Evolutionary conservation across 2,329 filamentous ascomycete species (phyloP), one percentile per base, ranked within the genome.

Genomic region (Hypoxylon sp.): DNA sequence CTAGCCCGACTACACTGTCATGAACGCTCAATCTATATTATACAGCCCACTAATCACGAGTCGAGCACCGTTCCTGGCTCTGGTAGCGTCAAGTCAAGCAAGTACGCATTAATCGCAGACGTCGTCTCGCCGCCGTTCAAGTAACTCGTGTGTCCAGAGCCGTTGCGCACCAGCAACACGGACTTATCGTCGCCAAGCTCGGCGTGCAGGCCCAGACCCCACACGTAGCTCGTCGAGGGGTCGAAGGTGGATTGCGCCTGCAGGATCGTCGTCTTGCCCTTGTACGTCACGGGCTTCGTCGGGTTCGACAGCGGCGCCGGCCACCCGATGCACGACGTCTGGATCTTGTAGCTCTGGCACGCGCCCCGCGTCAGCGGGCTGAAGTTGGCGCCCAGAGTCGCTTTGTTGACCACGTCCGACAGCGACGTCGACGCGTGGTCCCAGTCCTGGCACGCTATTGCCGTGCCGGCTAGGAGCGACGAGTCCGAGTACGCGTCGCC

Each of bases 281-380:
- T 69, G 43, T 77, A 73, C 19, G 30, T 10, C 3, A 75, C 48
- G 17, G 72, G 72, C 59, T 69, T 71, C 2, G 77, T 79, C 9
- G 78, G 79, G 68, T 82, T 82, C 5, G 71, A 74, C 11, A 77
- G 49, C 1, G 75, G 60, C 3, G 77, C 72, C 0, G 80, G 80
- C 81, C 82, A 84, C 1, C 79, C 79, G 23, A 82, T 73, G 68
- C 82, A 85, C 4, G 72, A 60, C 0, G 76, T 73, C 66, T 81
- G 79, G 46, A 77, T 67, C 23, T 66, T 74, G 72, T 77, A 83
- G 41, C 71, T 76, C 56, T 81, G 78, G 53, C 69, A 74, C 25
- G 75, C 75, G 32, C 79, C 80, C 2, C 69, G 70, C 13, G 74
- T 80, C 30, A 82, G 73, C 0, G 81, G 81, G 2, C 73, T 69